Evolutionary conservation across 257 asterid species (phyloP).

Genomic region (Knoxia roxburghii): DNA sequence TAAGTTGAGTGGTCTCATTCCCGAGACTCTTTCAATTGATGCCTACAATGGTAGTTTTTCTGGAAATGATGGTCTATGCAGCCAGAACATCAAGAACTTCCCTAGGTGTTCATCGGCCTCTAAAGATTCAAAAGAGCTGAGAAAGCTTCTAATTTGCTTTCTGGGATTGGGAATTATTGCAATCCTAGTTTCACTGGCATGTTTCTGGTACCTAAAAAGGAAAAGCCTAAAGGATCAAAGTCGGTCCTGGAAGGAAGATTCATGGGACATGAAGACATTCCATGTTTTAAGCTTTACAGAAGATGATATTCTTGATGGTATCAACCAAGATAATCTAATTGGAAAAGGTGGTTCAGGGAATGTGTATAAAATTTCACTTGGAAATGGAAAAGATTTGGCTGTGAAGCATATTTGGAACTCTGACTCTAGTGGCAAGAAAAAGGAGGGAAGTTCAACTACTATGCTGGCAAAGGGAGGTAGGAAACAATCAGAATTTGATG

Average conservation of each 20-base stretch:
- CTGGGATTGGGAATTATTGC: conserved; percentile 22
- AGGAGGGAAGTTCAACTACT: conserved; percentile 33
- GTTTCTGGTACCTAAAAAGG: conserved; percentile 33
- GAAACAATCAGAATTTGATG: conserved; percentile 52
- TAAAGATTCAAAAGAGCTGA: conserved; percentile 24
- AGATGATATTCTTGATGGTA: conserved; percentile 68
- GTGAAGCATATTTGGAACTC: conserved; percentile 72
- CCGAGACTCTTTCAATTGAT: conserved; percentile 45
- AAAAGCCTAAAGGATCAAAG: conserved; percentile 19
- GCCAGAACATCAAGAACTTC: conserved; percentile 43
- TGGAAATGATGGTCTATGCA: conserved; percentile 65
- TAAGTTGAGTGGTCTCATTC: conserved; percentile 53
- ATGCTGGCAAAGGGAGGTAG: conserved; percentile 35
- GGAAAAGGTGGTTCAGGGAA: conserved; percentile 90
- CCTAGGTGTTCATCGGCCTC: conserved; percentile 36
- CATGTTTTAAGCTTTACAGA: conserved; percentile 58
- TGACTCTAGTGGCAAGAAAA: conserved; percentile 17
- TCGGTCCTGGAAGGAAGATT: conserved; percentile 51
- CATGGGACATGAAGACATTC: conserved; percentile 73
- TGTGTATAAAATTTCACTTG: conserved; percentile 46
- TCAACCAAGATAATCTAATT: conserved; percentile 60
- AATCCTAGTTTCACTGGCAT: conserved; percentile 29
- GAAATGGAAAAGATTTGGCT: conserved; percentile 49
- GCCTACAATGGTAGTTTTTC: conserved; percentile 66
- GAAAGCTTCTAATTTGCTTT: conserved; percentile 34